phyloP scores from a whole-genome alignment of 2,329 filamentous ascomycete genomes.

The Aspergillus quadricinctus region DNA sequence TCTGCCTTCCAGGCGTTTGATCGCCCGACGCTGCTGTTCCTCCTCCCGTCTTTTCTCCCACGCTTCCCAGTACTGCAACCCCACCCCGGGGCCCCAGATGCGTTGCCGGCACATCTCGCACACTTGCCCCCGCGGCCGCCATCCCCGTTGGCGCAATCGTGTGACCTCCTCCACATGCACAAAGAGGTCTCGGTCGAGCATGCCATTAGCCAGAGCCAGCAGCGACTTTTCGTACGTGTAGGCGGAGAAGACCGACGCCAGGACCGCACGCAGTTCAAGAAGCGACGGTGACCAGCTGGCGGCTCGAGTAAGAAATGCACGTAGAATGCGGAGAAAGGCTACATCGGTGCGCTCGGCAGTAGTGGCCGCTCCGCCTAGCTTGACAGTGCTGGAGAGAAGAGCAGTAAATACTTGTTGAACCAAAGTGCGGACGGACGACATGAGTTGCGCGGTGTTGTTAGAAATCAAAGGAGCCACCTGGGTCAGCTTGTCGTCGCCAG shows the following conservation, averaged over 20 bases:
- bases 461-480: conserved; percentile 11
- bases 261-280: conserved; percentile 77
- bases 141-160: conserved; percentile 73
- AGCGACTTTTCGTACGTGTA: conserved; percentile 95
- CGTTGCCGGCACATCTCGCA: conserved; percentile 82
- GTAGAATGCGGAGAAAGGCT: conserved; percentile 82
- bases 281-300: conserved; percentile 78
- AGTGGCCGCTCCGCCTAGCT: conserved; percentile 24
- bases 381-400: conserved; percentile 70
- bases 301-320: conserved; percentile 80
- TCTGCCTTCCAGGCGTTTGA: conserved; percentile 25
- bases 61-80: conserved; percentile 69
- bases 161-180: conserved; percentile 72
- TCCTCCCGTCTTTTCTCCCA: conserved; percentile 63
- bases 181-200: conserved; percentile 87
- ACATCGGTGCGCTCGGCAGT: conserved; percentile 49
- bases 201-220: conserved; percentile 74
- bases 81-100: conserved; percentile 84
- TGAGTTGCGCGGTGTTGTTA: conserved; percentile 43
- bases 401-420: conserved; percentile 91
- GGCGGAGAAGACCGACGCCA: conserved; percentile 86
- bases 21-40: conserved; percentile 26
- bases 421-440: conserved; percentile 65
- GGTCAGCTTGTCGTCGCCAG: conserved; percentile 16
- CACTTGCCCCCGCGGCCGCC: conserved; percentile 79